Base-by-base conservation (phyloP, 805 yeast species). In the Maudiozyma turicensis region DNA sequence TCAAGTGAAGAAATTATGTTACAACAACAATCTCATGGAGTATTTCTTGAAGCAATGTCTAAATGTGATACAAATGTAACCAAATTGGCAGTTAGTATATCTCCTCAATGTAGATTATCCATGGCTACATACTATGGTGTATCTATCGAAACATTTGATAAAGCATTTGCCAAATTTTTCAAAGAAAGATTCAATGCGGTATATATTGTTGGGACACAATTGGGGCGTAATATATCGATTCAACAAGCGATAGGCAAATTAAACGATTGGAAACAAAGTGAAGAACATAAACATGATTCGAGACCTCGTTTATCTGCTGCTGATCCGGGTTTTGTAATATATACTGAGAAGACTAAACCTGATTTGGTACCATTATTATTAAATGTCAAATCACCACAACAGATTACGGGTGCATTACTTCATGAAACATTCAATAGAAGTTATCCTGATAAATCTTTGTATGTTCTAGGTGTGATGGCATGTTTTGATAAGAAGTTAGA, bases 241-340 rank as follows among this genome's bases (percentile, higher is more conserved):
- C 64, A 70, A 55, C 65, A 80, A 31, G 71, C 80, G 3, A 66
- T 70, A 31, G 76, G 77, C 47, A 70, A 72, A 35, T 52, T 70
- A 10, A 54, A 55, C 6, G 45, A 50, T 51, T 43, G 59, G 40
- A 47, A 29, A 33, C 31, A 43, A 11, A 34, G 40, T 20, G 40
- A 48, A 30, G 47, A 47, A 39, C 46, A 30, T 26, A 52, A 50
- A 65, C 10, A 7, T 8, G 40, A 38, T 38, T 14, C 26, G 1
- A 38, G 29, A 38, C 95, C 95, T 0, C 60, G 77, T 1, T 64
- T 93, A 44, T 76, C 89, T 29, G 79, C 89, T 11, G 75, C 84
- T 0, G 91, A 98, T 66, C 99, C 99, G 0, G 99, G 99, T 0
- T 93, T 96, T 88, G 93, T 93, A 0, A 73, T 93, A 30, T 93